These are phyloP conservation scores for Ophiosphaerella narmari DNA, from an alignment of 2,329 filamentous ascomycete species.

Conservation along the genomic window DNA sequence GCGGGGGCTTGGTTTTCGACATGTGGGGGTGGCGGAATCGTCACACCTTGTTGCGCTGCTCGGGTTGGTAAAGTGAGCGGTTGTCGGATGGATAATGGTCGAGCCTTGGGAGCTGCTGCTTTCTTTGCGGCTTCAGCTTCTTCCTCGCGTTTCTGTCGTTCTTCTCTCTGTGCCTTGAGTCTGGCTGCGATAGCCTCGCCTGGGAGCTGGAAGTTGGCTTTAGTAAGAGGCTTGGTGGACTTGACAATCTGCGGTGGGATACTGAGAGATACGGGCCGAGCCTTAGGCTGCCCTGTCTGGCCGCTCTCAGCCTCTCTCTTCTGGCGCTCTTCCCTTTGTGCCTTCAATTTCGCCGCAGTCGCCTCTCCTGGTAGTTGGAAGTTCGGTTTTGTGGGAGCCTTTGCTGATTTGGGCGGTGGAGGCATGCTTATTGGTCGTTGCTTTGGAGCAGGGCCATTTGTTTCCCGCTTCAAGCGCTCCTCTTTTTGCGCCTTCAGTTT, in stretches of 20 bases:
- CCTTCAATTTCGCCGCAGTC: constrained; percentile 46
- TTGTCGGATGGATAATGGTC: constrained; percentile 47
- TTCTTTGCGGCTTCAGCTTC: constrained; percentile 44
- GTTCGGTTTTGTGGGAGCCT: constrained; percentile 55
- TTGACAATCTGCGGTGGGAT: constrained; percentile 50
- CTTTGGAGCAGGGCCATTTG: constrained; percentile 47
- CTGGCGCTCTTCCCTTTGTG: constrained; percentile 38
- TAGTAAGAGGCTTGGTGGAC: constrained; percentile 57
- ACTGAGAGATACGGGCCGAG: constrained; percentile 43
- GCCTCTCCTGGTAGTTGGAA: constrained; percentile 61
- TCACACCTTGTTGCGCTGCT: constrained; percentile 32
- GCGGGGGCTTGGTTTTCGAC: constrained; percentile 2
- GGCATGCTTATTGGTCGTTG: constrained; percentile 53
- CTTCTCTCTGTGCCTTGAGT: constrained; percentile 38
- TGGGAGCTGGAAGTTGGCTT: constrained; percentile 57
- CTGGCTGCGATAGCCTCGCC: constrained; percentile 56
- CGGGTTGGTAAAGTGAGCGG: constrained; percentile 54
- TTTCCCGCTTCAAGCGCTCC: constrained; percentile 53
- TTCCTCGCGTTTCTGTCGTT: constrained; percentile 41
- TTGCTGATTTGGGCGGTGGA: constrained; percentile 55
- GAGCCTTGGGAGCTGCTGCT: constrained; percentile 31
- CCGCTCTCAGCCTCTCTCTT: constrained; percentile 33
- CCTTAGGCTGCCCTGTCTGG: constrained; percentile 6
- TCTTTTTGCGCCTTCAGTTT: constrained; percentile 58
- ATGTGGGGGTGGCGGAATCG: constrained; percentile 15